These are phyloP conservation scores for Trichoderma endophyticum DNA, from an alignment of 2,329 filamentous ascomycete genomes.

Conservation along the genomic window DNA sequence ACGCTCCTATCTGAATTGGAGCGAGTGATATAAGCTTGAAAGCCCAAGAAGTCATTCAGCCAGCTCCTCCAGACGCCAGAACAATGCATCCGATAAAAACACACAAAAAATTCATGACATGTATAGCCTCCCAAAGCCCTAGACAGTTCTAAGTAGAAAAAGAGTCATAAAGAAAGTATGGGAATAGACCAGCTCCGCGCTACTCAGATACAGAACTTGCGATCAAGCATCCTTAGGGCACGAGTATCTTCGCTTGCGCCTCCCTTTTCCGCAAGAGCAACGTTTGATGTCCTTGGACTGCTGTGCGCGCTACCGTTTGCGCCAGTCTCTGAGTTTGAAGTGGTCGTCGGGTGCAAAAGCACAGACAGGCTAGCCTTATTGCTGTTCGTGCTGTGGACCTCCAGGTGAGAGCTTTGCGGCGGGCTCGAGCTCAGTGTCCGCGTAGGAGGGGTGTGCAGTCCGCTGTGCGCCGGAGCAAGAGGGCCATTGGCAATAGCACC, in stretches of 20 bases:
- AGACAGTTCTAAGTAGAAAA: neutral
- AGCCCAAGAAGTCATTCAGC: neutral
- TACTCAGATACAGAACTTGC: constrained; percentile 45
- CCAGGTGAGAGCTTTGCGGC: constrained; percentile 41
- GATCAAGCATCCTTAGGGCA: constrained; percentile 63
- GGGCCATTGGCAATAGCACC: constrained; percentile 33
- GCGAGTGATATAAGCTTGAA: neutral
- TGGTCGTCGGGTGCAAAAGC: constrained; percentile 49
- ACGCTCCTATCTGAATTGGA: neutral
- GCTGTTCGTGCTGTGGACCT: constrained; percentile 26
- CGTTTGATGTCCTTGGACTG: constrained; percentile 31
- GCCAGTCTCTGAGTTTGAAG: constrained; percentile 43
- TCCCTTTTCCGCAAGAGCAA: constrained; percentile 31
- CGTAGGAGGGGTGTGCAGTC: constrained; percentile 42
- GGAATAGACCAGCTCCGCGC: neutral
- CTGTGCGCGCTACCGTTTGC: constrained; percentile 44
- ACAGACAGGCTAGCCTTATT: constrained; percentile 48
- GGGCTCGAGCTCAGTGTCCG: constrained; percentile 50
- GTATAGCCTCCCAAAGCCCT: neutral
- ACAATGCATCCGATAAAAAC: constrained; percentile 13
- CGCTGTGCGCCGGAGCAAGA: constrained; percentile 27
- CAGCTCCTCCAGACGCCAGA: constrained; percentile 12
- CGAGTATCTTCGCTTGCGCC: constrained; percentile 62
- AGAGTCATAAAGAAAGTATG: neutral
- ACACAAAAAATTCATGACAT: neutral